Evolutionary conservation across 805 yeast species (phyloP).

Genomic region (Sugiyamaella valdiviana): DNA sequence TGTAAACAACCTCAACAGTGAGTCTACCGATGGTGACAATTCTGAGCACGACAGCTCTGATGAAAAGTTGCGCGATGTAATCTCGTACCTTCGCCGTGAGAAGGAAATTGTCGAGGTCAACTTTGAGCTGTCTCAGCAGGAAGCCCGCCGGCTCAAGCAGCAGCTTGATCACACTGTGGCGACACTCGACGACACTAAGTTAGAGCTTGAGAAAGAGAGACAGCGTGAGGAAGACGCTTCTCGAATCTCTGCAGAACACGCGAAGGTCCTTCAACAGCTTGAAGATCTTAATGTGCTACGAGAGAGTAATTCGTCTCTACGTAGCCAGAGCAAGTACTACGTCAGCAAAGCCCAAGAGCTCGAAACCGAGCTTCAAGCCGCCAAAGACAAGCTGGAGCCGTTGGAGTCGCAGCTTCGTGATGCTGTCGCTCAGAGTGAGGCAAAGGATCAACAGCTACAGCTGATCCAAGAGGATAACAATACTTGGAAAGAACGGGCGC

Average conservation of each 20-base stretch:
- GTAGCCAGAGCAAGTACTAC: constrained; percentile 42
- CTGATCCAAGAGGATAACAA: constrained; percentile 48
- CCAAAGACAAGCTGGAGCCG: constrained; percentile 39
- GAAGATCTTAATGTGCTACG: constrained; percentile 57
- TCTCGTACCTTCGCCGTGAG: constrained; percentile 62
- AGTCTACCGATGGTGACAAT: constrained; percentile 1
- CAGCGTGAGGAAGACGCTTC: constrained; percentile 16
- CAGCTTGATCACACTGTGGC: constrained; percentile 41
- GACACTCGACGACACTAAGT: constrained; percentile 48
- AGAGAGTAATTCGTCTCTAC: constrained; percentile 61
- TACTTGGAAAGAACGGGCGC: constrained; percentile 52
- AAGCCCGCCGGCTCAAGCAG: constrained; percentile 47
- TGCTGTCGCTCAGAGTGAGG: constrained; percentile 39
- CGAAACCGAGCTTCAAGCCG: constrained; percentile 35
- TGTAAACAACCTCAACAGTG: constrained; percentile 17
- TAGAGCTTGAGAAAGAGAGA: constrained; percentile 40
- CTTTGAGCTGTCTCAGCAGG: constrained; percentile 46
- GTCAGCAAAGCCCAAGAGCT: constrained; percentile 34
- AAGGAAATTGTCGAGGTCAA: constrained; percentile 64
- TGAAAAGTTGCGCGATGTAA: constrained; percentile 43
- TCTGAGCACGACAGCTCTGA: constrained; percentile 13
- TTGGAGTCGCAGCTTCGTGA: constrained; percentile 35
- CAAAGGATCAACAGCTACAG: constrained; percentile 45
- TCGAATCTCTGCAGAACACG: constrained; percentile 35
- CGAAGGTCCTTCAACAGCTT: constrained; percentile 45